Evolutionary conservation across 208 protist species (phyloP), one percentile per base, ranked within the genome.

Genomic region (Kentomonas sorsogonicus): DNA sequence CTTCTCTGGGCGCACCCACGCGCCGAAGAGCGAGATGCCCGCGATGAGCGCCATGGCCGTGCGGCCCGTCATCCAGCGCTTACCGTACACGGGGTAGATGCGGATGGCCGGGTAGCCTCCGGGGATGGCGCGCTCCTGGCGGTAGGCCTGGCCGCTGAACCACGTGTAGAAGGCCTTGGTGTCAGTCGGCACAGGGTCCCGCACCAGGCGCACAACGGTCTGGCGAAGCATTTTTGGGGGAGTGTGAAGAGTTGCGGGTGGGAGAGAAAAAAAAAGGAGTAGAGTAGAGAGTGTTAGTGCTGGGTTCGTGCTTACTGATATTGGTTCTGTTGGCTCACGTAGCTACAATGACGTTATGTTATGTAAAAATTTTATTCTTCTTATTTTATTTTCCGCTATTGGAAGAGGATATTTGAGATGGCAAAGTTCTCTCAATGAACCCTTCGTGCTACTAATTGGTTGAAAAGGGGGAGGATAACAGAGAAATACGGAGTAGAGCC

Each of bases 131-230:
- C 86, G 79, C 69, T 94, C 82, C 71, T 94, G 86, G 31, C 88
- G 87, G 60, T 94, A 93, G 29, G 91, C 86, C 68, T 94, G 87
- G 15, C 83, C 77, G 61, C 86, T 93, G 52, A 92, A 94, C 87
- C 85, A 92, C 10, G 83, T 85, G 67, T 92, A 93, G 63, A 92
- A 93, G 11, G 85, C 80, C 66, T 93, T 92, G 34, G 80, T 92
- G 65, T 94, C 88, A 11, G 75, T 85, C 20, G 82, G 83, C 13
- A 95, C 85, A 11, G 89, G 89, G 64, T 92, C 78, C 27, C 86
- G 83, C 57, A 94, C 84, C n/a, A 91, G 54, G 29, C 77, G 70
- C 44, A 53, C 53, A 38, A 43, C 25, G 13, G 74, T 92, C 9
- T 50, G 55, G 33, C 69, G 74, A 46, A 93, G 31, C 88, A 91